Evolutionary conservation across 257 asterid genomes (phyloP).

Genomic region (Gentiana straminea): DNA sequence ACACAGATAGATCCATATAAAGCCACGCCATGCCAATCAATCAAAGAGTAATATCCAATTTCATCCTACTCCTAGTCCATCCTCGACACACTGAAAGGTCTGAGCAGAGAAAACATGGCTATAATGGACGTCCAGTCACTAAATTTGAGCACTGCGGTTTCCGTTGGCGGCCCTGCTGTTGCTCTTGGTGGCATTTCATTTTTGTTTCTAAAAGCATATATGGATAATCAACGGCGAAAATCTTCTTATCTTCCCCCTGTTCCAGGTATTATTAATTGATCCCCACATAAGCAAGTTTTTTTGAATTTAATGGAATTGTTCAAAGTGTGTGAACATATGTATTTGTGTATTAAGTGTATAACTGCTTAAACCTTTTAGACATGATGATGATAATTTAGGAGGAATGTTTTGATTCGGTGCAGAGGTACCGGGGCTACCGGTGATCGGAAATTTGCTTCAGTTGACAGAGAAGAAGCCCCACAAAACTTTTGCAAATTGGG

Average conservation of each 20-base stretch:
- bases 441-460: slow-evolving; percentile 71
- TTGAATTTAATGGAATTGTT: not conserved
- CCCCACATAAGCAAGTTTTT: not conserved
- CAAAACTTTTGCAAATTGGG: slow-evolving; percentile 73
- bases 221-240: slow-evolving; percentile 25
- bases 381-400: not conserved
- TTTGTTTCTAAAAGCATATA: slow-evolving; percentile 31
- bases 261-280: slow-evolving; percentile 27
- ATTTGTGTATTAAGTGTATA: no score
- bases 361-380: not conserved
- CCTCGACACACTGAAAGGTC: no score
- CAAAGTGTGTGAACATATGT: not conserved
- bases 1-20: no score
- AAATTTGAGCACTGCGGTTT: slow-evolving; percentile 34
- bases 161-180: slow-evolving; percentile 44
- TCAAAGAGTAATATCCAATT: not conserved
- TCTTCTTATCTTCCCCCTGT: slow-evolving; percentile 38
- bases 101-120: not conserved
- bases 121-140: slow-evolving; percentile 33
- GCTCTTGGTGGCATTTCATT: slow-evolving; percentile 51
- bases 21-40: no score
- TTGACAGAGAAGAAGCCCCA: slow-evolving; percentile 78
- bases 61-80: no score
- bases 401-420: slow-evolving; percentile 24
- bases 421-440: slow-evolving; percentile 71